Evolutionary conservation across 2,329 filamentous ascomycete species (phyloP).

Genomic region (Sporothrix globosa): DNA sequence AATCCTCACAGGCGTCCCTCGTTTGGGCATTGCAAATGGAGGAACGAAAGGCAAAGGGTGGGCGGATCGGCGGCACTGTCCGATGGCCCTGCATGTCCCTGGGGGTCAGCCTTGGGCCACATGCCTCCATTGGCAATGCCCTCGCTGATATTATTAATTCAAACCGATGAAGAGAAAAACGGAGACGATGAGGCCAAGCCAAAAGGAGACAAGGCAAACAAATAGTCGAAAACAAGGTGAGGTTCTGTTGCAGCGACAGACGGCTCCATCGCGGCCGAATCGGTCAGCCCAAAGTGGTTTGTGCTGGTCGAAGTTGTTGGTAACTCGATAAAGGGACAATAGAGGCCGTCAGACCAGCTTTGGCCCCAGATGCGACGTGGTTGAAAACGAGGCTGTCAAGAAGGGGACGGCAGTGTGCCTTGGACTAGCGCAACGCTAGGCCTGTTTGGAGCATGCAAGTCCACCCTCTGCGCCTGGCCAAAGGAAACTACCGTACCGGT

Average conservation of each 20-base stretch:
- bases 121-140: background rate
- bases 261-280: background rate
- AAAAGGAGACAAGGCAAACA: background rate
- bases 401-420: conserved; percentile 26
- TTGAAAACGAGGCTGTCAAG: conserved; percentile 26
- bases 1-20: conserved; percentile 3
- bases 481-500: background rate
- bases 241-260: background rate
- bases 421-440: conserved; percentile 22
- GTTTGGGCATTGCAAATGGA: conserved; percentile 12
- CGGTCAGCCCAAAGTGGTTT: conserved; percentile 19
- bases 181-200: background rate
- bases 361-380: background rate
- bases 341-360: background rate
- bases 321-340: background rate
- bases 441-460: background rate
- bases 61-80: conserved; percentile 4
- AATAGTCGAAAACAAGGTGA: conserved; percentile 4
- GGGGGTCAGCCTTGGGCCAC: conserved; percentile 21
- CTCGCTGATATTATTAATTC: conserved; percentile 19
- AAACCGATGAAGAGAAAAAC: background rate
- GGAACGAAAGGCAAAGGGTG: background rate
- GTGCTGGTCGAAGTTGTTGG: background rate
- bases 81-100: background rate
- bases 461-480: background rate